Base-by-base conservation (phyloP, 345 rosid genomes). In the Salix suchowensis region DNA sequence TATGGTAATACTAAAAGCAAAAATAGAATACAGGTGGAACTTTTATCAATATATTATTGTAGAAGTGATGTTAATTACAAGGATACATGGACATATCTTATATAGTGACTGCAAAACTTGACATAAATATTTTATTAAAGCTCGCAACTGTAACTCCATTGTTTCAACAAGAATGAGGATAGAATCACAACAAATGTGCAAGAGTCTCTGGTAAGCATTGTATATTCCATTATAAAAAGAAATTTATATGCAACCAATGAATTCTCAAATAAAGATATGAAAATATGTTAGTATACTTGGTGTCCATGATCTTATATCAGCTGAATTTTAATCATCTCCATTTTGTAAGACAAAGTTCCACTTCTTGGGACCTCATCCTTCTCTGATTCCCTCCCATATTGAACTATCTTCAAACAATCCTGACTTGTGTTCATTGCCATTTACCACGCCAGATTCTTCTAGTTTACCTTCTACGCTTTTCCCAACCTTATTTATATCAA, bases 251-350 rank as follows among this genome's bases (percentile, higher is more conserved):
- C 39, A 65, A 55, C 66, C 14, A 55, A 8, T 24, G 16, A 19
- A 52, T 40, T 23, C 39, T 4, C 68, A 48, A 30, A 66, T 48
- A 67, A 73, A 26, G 30, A 34, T 34, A 34, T 34, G 68, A 58
- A 46, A 77, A 74, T 34, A 34, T 34, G 36, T 1, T 34, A 34
- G 36, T 83, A 77, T 84, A 96, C 99, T 85, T 88, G 91, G 77
- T 82, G 84, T 74, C 93, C 98, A 81, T 89, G 87, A 70, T 91
- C 91, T 67, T 94, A 86, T 81, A 91, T 87, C 62, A 93, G 87
- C 80, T 88, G 91, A 83, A 96, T 88, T 80, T 91, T 87, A 55
- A 84, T 83, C 82, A 92, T 87, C 85, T 93, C 98, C 79, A 96
- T 83, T 84, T 91, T 96, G 91, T 92, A 96, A 88, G 84, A 90